Evolutionary conservation across 805 yeast species (phyloP), one percentile per base, ranked within the genome.

Genomic region (Isabelozyma rhagii): DNA sequence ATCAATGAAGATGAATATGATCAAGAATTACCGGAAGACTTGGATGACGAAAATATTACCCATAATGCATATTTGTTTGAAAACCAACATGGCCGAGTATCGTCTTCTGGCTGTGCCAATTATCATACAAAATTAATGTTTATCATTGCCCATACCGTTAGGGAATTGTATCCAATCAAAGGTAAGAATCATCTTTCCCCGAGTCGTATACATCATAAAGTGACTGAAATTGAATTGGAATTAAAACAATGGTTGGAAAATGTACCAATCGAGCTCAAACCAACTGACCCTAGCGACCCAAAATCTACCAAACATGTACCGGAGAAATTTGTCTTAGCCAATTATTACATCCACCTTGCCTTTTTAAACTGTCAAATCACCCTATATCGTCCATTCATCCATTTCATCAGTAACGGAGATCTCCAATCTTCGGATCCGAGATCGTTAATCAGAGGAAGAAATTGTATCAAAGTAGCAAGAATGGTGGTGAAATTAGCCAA

Each of bases 41-140:
- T 89, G 36, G 97, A 90, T 60, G 97, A 91, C 67, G 96, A 89
- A 58, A 85, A 85, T 60, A 85, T 91, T 49, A 88, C 94, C 0
- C 80, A 82, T 41, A 74, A 72, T n/a, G 84, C 82, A 0, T 83
- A 84, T 54, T 57, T 72, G 15, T 59, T 69, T 59, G 62, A 83
- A 62, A 58, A 68, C 68, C 68, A 80, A 74, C 51, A 81, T 72
- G 63, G 74, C 10, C 73, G 81, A 51, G 67, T 87, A 27, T 83
- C 92, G 8, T 83, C 89, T 10, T 76, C 90, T 15, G 91, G 84
- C 0, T 85, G 91, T 64, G 94, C 96, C 13, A 91, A 90, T 60
- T 85, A 85, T 47, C 97, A 91, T 61, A 91, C 97, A 0, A 80
- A 79, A 52, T 70, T 91, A 44, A 83, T 90, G 61, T 65, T 85